A percentile compares a stretch with the other conserved stretches of the same genome.
Evolutionary conservation across 2,329 filamentous ascomycete species (phyloP).

Genomic region (Hortaea sp.): DNA sequence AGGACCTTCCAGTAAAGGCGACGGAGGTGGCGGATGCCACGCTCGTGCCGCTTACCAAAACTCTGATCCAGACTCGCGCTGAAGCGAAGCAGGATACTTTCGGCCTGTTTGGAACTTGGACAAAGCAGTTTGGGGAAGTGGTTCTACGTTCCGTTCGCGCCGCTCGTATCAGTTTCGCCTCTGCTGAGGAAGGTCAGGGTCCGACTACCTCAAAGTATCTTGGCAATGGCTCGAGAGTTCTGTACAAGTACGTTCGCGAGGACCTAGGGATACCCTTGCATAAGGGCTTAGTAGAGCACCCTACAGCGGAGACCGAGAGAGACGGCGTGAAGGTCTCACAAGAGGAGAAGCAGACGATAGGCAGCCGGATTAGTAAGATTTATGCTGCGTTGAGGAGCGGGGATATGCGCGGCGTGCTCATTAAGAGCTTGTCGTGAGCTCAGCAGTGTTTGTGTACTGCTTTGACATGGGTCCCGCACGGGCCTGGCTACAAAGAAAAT

Average conservation of each 20-base stretch:
- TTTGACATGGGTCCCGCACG: too few relatives aligned
- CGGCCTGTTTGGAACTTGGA: background rate
- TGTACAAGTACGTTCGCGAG: constrained; percentile 15
- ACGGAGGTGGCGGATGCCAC: background rate
- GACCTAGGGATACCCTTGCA: constrained; percentile 12
- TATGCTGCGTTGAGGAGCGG: constrained; percentile 17
- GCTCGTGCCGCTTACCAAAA: background rate
- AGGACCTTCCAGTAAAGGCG: background rate
- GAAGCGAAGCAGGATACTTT: background rate
- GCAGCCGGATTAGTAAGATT: constrained; percentile 11
- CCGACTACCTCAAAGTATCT: constrained; percentile 3
- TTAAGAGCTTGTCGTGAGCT: constrained; percentile 7
- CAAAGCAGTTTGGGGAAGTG: background rate
- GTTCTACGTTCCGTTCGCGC: background rate
- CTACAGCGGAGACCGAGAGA: constrained; percentile 8
- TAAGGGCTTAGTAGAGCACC: constrained; percentile 15
- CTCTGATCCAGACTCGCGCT: background rate
- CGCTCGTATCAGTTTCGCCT: background rate
- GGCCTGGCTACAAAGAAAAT: too few relatives aligned
- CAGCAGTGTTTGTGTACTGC: too few relatives aligned
- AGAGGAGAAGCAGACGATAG: background rate
- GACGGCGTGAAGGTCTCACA: constrained; percentile 6
- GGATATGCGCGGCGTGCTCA: constrained; percentile 8
- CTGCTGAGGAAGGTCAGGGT: background rate
- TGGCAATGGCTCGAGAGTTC: constrained; percentile 9